These are phyloP conservation scores for Plectosphaerella plurivora DNA, from an alignment of 2,329 filamentous ascomycete species.

Conservation along the genomic window DNA sequence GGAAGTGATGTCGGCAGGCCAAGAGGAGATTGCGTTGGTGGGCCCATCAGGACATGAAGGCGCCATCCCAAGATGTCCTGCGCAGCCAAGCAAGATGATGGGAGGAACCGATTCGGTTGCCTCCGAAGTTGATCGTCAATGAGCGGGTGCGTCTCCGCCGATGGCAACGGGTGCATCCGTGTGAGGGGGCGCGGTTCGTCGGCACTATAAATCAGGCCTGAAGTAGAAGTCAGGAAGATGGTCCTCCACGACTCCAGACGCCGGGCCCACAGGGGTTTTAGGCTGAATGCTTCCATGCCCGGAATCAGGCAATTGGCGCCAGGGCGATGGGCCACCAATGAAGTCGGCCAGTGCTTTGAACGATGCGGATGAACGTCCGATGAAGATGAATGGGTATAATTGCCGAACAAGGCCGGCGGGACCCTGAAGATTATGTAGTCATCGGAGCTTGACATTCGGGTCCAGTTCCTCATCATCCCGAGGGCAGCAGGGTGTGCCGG, in stretches of 20 bases:
- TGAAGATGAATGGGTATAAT: neutral
- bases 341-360: neutral
- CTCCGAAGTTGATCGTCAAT: neutral
- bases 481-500: too few relatives aligned
- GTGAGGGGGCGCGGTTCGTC: neutral
- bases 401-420: neutral
- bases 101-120: neutral
- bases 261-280: neutral
- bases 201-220: neutral
- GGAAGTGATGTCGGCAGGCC: neutral
- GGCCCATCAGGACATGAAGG: neutral
- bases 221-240: slow-evolving; percentile 1
- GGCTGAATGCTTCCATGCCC: neutral
- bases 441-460: too few relatives aligned
- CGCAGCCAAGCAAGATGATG: neutral
- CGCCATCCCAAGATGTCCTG: neutral
- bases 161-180: neutral
- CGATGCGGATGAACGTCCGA: neutral
- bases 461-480: too few relatives aligned
- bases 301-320: neutral
- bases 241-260: neutral
- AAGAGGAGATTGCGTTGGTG: neutral
- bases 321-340: neutral
- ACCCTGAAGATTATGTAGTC: neutral
- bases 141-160: neutral